Conservation (phyloP, 139 green algal species). For the Dunaliella primolecta region DNA sequence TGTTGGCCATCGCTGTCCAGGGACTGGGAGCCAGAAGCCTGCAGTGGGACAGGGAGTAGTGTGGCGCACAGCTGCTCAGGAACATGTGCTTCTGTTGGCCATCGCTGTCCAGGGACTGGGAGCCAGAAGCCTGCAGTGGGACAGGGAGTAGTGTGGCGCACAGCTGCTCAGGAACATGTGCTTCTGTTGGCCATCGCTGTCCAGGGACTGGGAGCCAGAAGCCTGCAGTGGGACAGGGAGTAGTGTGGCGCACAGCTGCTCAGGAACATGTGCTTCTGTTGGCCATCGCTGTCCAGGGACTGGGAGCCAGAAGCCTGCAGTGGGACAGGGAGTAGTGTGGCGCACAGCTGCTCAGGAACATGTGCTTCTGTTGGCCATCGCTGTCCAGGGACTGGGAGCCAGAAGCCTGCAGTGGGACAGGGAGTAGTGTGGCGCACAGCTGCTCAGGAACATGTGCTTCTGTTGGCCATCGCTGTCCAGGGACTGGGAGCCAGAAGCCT, state of each 20-base stretch:
- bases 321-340: no score
- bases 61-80: no score
- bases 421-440: no score
- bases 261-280: conserved; percentile 77
- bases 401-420: conserved; percentile 88
- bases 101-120: conserved; percentile 68
- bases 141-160: conserved; percentile 65
- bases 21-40: conserved; percentile 66
- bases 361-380: conserved; percentile 72
- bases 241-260: conserved; percentile 59
- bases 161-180: conserved; percentile 73
- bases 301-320: conserved; percentile 70
- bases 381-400: conserved; percentile 63
- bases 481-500: conserved; percentile 66
- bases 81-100: conserved; percentile 92
- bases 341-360: no score
- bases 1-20: conserved; percentile 58
- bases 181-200: conserved; percentile 86
- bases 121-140: conserved; percentile 85
- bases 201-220: conserved; percentile 64
- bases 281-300: conserved; percentile 57
- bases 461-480: conserved; percentile 59
- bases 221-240: conserved; percentile 73
- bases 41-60: no score
- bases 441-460: conserved; percentile 92